Base-by-base conservation (phyloP, 2,329 filamentous ascomycete species). In the Epichloe scottii region DNA sequence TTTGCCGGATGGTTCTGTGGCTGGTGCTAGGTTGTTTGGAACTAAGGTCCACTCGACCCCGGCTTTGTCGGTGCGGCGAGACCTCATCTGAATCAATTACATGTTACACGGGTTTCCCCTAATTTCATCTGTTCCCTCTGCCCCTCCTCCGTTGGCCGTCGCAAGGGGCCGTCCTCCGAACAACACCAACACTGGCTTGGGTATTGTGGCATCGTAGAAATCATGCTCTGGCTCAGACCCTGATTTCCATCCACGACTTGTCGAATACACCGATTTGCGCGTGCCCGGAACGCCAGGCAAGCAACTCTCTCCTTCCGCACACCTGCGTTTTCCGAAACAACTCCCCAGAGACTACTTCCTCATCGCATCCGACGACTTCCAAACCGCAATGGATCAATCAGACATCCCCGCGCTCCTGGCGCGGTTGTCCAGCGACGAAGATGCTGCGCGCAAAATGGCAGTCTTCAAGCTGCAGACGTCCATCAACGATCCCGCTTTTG, bases 381-480 rank as follows among this genome's bases (percentile, higher is more conserved):
- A 30, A 8, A 56, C 2, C 12, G 8, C 19, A 30, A 81, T 84
- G 81, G 81, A 84, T 62, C 80, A 83, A 69, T 78, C 78, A 60
- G 81, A 84, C 59, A 81, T 84, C 58, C 81, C 81, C 46, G 76
- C 77, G 65, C 75, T 84, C 58, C 72, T 84, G 59, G 72, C 78
- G 70, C 79, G 80, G 57, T 72, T 84, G 54, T 73, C 77, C 40
- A 83, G 80, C 69, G 78, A 84, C 59, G 81, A 95, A 70, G 93
- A 98, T 75, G 90, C 88, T 51, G 84, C 88, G 59, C 88, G 90
- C 63, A 98, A 98, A 70, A 96, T 97, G 88, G 93, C 93, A 54
- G 93, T 94, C 54, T 98, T 98, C 79, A 96, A 96, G 72, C 81
- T 98, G 57, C 93, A 98, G 70, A 85, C 81, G 56, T 89, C 88